A percentile compares a stretch with the other conserved stretches of the same genome.
Evolutionary conservation across 2,329 filamentous ascomycete species (phyloP).

Genomic region (Colletotrichum camelliae): DNA sequence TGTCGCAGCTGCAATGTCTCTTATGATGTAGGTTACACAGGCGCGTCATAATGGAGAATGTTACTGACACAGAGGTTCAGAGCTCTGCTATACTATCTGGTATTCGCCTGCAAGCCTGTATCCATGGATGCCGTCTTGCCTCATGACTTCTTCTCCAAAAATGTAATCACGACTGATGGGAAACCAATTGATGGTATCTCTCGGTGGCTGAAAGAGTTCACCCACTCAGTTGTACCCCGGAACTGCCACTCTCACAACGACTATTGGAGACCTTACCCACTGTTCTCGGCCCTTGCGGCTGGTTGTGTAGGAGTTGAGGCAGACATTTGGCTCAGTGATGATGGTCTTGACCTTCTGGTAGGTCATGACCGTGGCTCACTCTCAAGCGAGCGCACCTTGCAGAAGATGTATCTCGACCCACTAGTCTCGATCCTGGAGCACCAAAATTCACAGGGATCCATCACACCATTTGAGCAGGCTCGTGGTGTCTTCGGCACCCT

Average conservation of each 20-base stretch:
- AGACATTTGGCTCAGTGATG: slow-evolving; percentile 68
- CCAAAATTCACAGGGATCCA: slow-evolving; percentile 46
- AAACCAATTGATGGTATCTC: neutral
- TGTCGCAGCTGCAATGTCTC: too few species aligned
- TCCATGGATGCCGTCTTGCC: too few species aligned
- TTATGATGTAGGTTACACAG: too few species aligned
- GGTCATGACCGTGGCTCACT: slow-evolving; percentile 65
- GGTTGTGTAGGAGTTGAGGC: slow-evolving; percentile 71
- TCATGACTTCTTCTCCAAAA: slow-evolving; percentile 13
- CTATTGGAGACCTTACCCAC: slow-evolving; percentile 68
- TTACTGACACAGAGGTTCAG: too few species aligned
- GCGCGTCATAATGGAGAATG: too few species aligned
- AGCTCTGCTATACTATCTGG: too few species aligned
- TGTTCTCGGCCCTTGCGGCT: slow-evolving; percentile 64
- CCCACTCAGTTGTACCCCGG: slow-evolving; percentile 43
- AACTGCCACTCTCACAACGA: slow-evolving; percentile 73
- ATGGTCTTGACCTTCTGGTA: slow-evolving; percentile 55
- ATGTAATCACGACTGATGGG: neutral
- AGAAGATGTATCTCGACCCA: slow-evolving; percentile 66
- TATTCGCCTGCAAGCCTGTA: too few species aligned
- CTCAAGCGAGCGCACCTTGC: slow-evolving; percentile 61
- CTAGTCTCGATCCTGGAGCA: slow-evolving; percentile 63
- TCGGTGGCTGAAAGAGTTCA: neutral
- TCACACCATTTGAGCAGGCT: slow-evolving; percentile 39
- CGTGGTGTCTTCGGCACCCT: slow-evolving; percentile 62